Evolutionary conservation across 345 rosid genomes (phyloP).

Genomic region (Mangifera indica): DNA sequence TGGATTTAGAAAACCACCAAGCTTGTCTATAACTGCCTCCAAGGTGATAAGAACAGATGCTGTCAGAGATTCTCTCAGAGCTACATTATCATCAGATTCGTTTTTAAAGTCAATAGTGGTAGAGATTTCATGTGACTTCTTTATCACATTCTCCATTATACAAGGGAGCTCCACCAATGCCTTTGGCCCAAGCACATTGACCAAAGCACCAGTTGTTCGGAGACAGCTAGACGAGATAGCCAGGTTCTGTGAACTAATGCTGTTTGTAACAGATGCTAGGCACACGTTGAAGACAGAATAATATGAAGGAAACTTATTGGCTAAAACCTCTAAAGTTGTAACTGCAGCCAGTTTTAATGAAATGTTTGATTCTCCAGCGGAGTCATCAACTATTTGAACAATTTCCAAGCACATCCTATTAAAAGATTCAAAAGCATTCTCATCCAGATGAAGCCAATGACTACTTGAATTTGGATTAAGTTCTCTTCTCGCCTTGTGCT

Average conservation of each 20-base stretch:
- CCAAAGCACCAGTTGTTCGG: slow-evolving; percentile 65
- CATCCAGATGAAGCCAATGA: slow-evolving; percentile 61
- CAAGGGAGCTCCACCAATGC: slow-evolving; percentile 72
- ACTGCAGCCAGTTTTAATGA: slow-evolving; percentile 66
- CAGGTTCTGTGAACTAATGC: slow-evolving; percentile 54
- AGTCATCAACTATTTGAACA: slow-evolving; percentile 56
- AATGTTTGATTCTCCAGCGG: slow-evolving; percentile 44
- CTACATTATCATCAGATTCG: slow-evolving; percentile 25
- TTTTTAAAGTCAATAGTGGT: slow-evolving; percentile 18
- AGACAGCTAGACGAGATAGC: slow-evolving; percentile 77
- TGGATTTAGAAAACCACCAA: slow-evolving; percentile 90
- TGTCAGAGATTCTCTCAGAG: slow-evolving; percentile 40
- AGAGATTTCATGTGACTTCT: slow-evolving; percentile 39
- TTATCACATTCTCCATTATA: slow-evolving; percentile 63
- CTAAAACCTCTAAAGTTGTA: slow-evolving; percentile 75
- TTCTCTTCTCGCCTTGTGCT: slow-evolving; percentile 45
- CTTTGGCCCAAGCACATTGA: slow-evolving; percentile 83
- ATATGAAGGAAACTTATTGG: slow-evolving; percentile 59
- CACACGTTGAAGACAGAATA: slow-evolving; percentile 65
- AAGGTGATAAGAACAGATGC: slow-evolving; percentile 68
- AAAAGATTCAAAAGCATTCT: slow-evolving; percentile 49
- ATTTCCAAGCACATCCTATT: slow-evolving; percentile 61
- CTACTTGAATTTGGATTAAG: slow-evolving; percentile 26
- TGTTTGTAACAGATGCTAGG: slow-evolving; percentile 59
- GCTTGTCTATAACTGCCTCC: slow-evolving; percentile 83